Conservation (phyloP, 768 basidiomycete genomes). For the Hemileccinum rubropunctum region DNA sequence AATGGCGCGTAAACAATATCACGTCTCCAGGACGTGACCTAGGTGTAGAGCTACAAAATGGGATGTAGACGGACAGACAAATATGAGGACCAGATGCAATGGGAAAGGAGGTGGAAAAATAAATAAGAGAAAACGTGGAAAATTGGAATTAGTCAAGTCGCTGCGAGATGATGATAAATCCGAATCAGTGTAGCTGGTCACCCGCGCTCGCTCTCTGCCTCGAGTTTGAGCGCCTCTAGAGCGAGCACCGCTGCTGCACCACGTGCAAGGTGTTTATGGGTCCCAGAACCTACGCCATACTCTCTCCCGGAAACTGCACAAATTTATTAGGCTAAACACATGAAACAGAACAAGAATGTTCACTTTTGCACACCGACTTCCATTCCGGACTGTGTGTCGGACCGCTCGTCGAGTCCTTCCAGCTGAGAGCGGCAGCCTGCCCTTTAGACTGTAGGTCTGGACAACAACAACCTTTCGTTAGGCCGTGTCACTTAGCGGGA, state of each 20-base stretch:
- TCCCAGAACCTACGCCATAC: constrained; percentile 48
- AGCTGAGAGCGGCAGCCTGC: constrained; percentile 46
- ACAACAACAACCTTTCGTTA: background rate
- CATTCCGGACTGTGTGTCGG: constrained; percentile 46
- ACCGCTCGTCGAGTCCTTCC: constrained; percentile 48
- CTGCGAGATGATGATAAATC: background rate
- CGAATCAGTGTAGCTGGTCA: constrained; percentile 8
- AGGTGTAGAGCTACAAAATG: constrained; percentile 8
- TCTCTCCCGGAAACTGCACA: constrained; percentile 48
- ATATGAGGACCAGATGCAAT: background rate
- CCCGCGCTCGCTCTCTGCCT: constrained; percentile 16
- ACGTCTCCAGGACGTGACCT: constrained; percentile 2
- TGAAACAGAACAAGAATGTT: constrained; percentile 13
- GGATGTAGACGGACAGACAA: background rate
- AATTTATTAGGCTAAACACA: constrained; percentile 11
- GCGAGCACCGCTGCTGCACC: constrained; percentile 36
- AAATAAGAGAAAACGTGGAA: constrained; percentile 1
- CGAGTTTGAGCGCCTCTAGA: constrained; percentile 35
- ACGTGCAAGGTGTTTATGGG: constrained; percentile 51
- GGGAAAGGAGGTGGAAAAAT: constrained; percentile 1
- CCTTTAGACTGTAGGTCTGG: constrained; percentile 54
- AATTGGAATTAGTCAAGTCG: background rate
- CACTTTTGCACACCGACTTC: constrained; percentile 62
- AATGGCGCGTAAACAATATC: constrained; percentile 11
- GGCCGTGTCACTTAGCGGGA: background rate